Conservation (phyloP, 139 green algal genomes). For the Yamagishiella unicocca region DNA sequence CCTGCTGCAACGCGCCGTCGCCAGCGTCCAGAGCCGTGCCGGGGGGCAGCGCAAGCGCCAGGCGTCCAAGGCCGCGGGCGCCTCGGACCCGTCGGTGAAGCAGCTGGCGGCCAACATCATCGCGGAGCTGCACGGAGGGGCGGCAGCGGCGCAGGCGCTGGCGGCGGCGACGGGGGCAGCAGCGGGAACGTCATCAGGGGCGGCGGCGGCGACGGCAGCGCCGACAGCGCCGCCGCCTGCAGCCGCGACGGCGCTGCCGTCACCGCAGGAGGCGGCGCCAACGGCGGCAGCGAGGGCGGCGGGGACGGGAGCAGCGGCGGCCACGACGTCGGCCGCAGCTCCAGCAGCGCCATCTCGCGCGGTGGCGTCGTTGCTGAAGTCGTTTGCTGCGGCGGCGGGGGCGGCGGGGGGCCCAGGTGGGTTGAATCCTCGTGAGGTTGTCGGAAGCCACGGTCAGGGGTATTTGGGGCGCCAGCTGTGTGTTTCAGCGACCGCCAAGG, state of each 20-base stretch:
- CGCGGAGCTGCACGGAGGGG: neutral
- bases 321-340: neutral
- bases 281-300: neutral
- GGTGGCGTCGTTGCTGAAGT: too few species aligned
- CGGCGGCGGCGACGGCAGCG: neutral
- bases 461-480: too few species aligned
- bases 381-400: neutral
- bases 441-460: too few species aligned
- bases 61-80: neutral
- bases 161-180: neutral
- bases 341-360: too few species aligned
- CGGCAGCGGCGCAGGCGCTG: neutral
- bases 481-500: too few species aligned
- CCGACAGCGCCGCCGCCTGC: neutral
- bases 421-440: too few species aligned
- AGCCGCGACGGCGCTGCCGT: neutral
- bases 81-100: neutral
- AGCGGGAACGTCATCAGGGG: neutral
- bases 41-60: constrained; percentile 13
- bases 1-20: neutral
- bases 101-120: neutral
- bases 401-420: neutral
- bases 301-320: neutral
- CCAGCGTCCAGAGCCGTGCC: neutral
- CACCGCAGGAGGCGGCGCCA: neutral